Evolutionary conservation across 164 flowering plant species (phyloP).

Genomic region (Macadamia tetraphylla): DNA sequence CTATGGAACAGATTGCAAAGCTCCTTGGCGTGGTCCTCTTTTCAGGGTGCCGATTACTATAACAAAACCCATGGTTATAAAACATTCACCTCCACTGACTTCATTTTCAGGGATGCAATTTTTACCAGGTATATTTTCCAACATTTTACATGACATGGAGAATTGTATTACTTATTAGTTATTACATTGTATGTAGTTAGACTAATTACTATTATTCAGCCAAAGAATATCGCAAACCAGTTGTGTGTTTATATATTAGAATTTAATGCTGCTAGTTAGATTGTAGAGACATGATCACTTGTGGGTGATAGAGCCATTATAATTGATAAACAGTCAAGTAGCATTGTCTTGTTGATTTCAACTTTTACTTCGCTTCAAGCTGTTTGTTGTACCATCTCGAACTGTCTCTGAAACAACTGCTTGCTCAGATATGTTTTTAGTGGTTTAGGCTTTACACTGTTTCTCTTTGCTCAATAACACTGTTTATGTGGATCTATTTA

Average conservation of each 20-base stretch:
- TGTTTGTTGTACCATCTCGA: too few relatives aligned
- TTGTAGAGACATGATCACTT: not conserved
- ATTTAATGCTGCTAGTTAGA: not conserved
- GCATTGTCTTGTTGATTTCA: not conserved
- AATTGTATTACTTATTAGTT: not conserved
- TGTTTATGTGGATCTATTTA: too few relatives aligned
- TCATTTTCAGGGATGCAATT: slow-evolving; percentile 60
- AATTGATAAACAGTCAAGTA: too few relatives aligned
- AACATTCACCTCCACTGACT: slow-evolving; percentile 45
- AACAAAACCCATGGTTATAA: slow-evolving; percentile 60
- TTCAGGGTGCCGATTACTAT: slow-evolving; percentile 89
- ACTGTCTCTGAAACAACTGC: too few relatives aligned
- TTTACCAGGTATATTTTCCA: slow-evolving; percentile 49
- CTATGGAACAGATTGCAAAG: slow-evolving; percentile 78
- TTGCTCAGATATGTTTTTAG: too few relatives aligned
- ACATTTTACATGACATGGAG: not conserved
- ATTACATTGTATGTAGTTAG: not conserved
- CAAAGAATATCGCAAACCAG: not conserved
- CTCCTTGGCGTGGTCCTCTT: slow-evolving; percentile 94
- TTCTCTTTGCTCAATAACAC: too few relatives aligned
- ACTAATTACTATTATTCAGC: too few relatives aligned
- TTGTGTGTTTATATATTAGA: not conserved
- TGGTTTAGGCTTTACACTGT: too few relatives aligned
- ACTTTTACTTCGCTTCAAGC: too few relatives aligned
- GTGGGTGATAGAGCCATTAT: not conserved